phyloP scores from a whole-genome alignment of 2,329 filamentous ascomycete genomes.

The Aspergillus proliferans region DNA sequence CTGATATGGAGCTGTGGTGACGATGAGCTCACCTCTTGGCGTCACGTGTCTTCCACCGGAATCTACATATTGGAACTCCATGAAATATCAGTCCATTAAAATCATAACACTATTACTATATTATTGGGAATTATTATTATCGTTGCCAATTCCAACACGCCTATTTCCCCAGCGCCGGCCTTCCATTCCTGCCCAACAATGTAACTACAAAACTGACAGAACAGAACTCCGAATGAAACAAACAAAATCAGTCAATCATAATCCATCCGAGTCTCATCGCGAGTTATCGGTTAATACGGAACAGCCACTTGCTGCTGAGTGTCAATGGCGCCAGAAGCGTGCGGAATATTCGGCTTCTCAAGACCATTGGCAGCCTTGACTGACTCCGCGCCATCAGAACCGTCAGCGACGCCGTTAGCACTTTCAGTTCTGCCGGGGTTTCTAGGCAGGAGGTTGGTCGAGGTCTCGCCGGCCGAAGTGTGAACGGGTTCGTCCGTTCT shows the following conservation, averaged over 20 bases:
- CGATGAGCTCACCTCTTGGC: slow-evolving; percentile 28
- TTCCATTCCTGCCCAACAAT: too few species aligned
- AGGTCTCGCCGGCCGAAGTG: slow-evolving; percentile 44
- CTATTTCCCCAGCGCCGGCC: too few species aligned
- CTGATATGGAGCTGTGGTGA: slow-evolving; percentile 19
- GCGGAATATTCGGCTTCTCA: not conserved
- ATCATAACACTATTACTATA: too few species aligned
- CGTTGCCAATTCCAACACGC: too few species aligned
- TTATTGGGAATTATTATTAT: too few species aligned
- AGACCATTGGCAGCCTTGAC: not conserved
- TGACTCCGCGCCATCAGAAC: not conserved
- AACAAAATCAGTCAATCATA: too few species aligned
- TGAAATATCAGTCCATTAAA: too few species aligned
- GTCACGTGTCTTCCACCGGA: slow-evolving; percentile 18
- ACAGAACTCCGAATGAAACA: too few species aligned
- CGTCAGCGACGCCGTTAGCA: not conserved
- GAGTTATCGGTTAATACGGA: not conserved
- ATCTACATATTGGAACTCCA: too few species aligned
- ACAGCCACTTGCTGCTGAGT: slow-evolving; percentile 11
- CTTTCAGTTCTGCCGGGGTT: slow-evolving; percentile 5
- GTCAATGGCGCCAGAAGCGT: slow-evolving; percentile 1
- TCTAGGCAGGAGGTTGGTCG: slow-evolving; percentile 32
- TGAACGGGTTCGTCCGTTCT: slow-evolving; percentile 50
- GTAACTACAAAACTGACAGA: too few species aligned
- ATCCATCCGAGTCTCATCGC: too few species aligned